Base-by-base conservation (phyloP, 139 green algal genomes). In the Tetradesmus lagerheimii region DNA sequence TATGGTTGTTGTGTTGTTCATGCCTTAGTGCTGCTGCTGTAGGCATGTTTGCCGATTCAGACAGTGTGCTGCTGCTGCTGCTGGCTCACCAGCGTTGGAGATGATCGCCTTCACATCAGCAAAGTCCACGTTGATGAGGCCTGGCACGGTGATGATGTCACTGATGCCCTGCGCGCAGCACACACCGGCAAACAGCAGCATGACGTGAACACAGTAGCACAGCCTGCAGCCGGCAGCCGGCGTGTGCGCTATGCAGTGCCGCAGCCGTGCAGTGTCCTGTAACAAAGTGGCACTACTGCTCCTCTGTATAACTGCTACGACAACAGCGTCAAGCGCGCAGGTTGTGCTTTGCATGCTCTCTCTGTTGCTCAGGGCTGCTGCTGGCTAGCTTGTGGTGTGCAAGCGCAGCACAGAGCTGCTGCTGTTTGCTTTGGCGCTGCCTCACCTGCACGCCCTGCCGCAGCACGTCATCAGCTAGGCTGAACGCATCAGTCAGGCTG, bases 91-190 rank as follows among this genome's bases (percentile, higher is more conserved):
- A 25, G 94, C 94, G 94, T 99, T 99, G 82, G 80, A 93, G 97
- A 99, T 99, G 91, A 99, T 97, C 71, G 98, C 93, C 92, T 96
- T 96, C 18, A 99, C 97, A 89, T 99, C 98, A 3, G 98, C 98
- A 95, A 99, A 99, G 93, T 99, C 98, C 18, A 99, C 98, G 88
- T 99, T 99, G 86, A 99, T 98, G 53, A 99, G 96, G 71, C 98
- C 98, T 8, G 98, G 96, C 90, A 98, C 96, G 8, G 97, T 99
- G 93, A 99, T 99, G 95, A 99, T 99, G 92, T 99, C 98, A 2
- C 96, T 98, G 90, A 99, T 99, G 83, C 98, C 98, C 91, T 99
- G 97, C 43, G 97, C n/a, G 15, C n/a, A 86, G n/a, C 80, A 86
- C 25, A 85, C 76, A 31, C 12, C 57, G 31, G 18, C 35, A 82